A percentile compares a stretch with the other conserved stretches of the same genome.
Evolutionary conservation across 1,284 basidiomycete species (phyloP).

Genomic region (Waitea zeae): DNA sequence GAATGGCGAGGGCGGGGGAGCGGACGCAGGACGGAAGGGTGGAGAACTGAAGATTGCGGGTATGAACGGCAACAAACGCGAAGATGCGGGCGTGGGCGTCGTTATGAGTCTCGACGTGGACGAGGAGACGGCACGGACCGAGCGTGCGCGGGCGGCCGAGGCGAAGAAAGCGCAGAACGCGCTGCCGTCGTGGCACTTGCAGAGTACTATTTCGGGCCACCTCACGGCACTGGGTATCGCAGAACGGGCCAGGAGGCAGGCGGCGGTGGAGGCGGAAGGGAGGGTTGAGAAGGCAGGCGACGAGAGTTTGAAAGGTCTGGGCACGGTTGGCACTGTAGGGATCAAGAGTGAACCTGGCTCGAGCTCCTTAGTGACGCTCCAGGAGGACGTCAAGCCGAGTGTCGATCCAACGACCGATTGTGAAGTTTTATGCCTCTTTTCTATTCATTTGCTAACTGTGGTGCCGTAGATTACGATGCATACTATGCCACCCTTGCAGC

Average conservation of each 20-base stretch:
- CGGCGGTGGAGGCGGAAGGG: constrained; percentile 14
- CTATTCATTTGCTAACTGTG: too few species aligned
- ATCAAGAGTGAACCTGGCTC: constrained; percentile 13
- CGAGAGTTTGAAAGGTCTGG: constrained; percentile 48
- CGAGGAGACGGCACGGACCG: constrained; percentile 46
- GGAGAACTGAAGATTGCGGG: constrained; percentile 47
- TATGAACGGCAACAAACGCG: constrained; percentile 36
- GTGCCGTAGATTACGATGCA: constrained; percentile 45
- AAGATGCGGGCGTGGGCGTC: constrained; percentile 62
- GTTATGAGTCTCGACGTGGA: constrained; percentile 68
- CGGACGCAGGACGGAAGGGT: constrained; percentile 28
- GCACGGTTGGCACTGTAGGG: constrained; percentile 32
- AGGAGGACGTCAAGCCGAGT: constrained; percentile 40
- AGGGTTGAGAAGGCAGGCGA: constrained; percentile 53
- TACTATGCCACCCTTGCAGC: constrained; percentile 63
- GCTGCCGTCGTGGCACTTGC: constrained; percentile 84
- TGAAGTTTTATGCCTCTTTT: too few species aligned
- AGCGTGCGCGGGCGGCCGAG: constrained; percentile 54
- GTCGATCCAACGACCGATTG: constrained; percentile 40
- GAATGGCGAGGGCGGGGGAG: constrained; percentile 33
- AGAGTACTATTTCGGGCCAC: constrained; percentile 88
- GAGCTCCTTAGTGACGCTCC: constrained; percentile 13
- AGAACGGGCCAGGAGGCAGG: constrained; percentile 22
- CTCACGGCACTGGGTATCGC: constrained; percentile 73
- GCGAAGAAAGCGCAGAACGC: constrained; percentile 79